A percentile compares a stretch with the other conserved stretches of the same genome.
Conservation (phyloP, 2,329 filamentous ascomycete species). For the Xylariaceae sp. region DNA sequence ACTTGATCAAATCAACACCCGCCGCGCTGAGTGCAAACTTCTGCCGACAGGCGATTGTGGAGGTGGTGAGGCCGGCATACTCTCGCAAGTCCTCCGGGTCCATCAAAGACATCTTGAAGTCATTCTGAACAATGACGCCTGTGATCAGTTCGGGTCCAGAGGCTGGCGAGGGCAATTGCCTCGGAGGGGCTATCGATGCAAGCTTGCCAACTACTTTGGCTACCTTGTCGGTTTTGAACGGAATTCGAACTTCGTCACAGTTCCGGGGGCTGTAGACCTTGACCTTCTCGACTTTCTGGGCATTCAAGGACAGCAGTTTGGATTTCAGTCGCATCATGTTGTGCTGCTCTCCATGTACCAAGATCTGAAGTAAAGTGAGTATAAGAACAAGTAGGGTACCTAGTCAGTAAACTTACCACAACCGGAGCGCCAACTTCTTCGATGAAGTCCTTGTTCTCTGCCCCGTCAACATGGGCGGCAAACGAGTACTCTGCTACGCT, state of each 20-base stretch:
- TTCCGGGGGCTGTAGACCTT: constrained; percentile 95
- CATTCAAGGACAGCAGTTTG: constrained; percentile 88
- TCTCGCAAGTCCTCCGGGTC: constrained; percentile 92
- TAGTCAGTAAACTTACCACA: constrained; percentile 62
- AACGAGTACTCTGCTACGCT: constrained; percentile 94
- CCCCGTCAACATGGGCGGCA: constrained; percentile 92
- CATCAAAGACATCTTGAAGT: constrained; percentile 97
- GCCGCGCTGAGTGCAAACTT: constrained; percentile 84
- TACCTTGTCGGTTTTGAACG: constrained; percentile 91
- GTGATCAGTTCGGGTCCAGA: constrained; percentile 61
- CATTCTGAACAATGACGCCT: constrained; percentile 93
- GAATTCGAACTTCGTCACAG: constrained; percentile 90
- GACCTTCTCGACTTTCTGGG: constrained; percentile 73
- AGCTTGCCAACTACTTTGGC: constrained; percentile 95
- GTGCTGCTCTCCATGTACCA: constrained; percentile 95
- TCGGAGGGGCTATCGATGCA: constrained; percentile 73
- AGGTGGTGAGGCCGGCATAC: constrained; percentile 95
- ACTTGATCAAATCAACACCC: constrained; percentile 85
- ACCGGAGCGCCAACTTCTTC: constrained; percentile 90
- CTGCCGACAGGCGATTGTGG: constrained; percentile 89
- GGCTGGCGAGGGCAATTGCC: constrained; percentile 31
- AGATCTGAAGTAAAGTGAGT: constrained; percentile 57
- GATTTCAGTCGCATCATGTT: constrained; percentile 98
- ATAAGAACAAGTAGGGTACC: not conserved
- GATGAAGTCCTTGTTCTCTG: constrained; percentile 95